A percentile compares a stretch with the other conserved stretches of the same genome.
Conservation (phyloP, 2,329 filamentous ascomycete species). For the Colletotrichum tropicicola region DNA sequence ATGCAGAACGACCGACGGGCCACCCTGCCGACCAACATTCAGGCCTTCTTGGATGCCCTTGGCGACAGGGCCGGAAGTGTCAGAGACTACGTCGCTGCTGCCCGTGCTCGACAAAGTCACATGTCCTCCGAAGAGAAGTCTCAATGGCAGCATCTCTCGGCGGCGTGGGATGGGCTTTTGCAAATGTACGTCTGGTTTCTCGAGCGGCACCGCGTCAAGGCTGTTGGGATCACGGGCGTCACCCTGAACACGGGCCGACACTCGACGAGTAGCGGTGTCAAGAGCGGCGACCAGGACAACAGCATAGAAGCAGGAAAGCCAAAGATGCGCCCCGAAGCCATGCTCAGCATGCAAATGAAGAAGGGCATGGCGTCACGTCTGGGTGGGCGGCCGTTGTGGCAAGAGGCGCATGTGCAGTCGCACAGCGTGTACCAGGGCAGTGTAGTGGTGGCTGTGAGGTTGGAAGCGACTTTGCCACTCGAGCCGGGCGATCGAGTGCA, state of each 20-base stretch:
- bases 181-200: slow-evolving; percentile 28
- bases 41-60: slow-evolving; percentile 17
- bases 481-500: slow-evolving; percentile 23
- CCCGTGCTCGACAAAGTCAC: not conserved
- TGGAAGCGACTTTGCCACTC: slow-evolving; percentile 18
- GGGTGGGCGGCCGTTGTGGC: slow-evolving; percentile 20
- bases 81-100: slow-evolving; percentile 13
- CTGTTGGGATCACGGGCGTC: slow-evolving; percentile 22
- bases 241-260: slow-evolving; percentile 16
- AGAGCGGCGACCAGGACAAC: slow-evolving; percentile 17
- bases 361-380: slow-evolving; percentile 23
- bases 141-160: slow-evolving; percentile 8
- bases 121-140: not conserved
- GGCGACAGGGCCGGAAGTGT: slow-evolving; percentile 6
- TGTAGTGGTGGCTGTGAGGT: not conserved
- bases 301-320: not conserved
- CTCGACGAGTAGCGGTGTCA: slow-evolving; percentile 25
- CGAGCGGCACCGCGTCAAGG: slow-evolving; percentile 24
- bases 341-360: slow-evolving; percentile 30
- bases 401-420: slow-evolving; percentile 17
- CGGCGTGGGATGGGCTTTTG: slow-evolving; percentile 21
- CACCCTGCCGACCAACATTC: slow-evolving; percentile 20
- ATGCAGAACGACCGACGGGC: slow-evolving; percentile 24
- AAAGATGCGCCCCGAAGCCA: slow-evolving; percentile 17
- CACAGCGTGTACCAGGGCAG: slow-evolving; percentile 6